These are phyloP conservation scores for Boletus barrowsii DNA, from an alignment of 768 basidiomycete genomes.

Conservation along the genomic window DNA sequence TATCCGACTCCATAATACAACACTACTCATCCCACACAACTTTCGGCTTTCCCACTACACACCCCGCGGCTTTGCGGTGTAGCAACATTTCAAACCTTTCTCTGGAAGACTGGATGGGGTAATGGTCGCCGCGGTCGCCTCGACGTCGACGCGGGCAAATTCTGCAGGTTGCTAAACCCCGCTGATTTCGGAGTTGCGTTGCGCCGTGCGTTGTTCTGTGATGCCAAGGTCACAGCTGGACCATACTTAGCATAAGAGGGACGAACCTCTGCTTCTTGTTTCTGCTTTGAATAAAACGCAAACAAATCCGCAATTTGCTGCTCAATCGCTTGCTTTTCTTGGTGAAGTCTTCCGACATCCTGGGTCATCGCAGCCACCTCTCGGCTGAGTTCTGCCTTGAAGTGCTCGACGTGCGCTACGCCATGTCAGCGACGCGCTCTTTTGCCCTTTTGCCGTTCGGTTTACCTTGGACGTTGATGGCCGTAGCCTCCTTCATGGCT, in stretches of 20 bases:
- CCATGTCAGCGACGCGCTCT: conserved; percentile 1
- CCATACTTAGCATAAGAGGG: background rate
- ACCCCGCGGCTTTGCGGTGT: background rate
- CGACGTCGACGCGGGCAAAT: conserved; percentile 22
- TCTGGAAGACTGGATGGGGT: conserved; percentile 29
- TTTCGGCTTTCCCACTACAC: background rate
- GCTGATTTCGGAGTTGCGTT: conserved; percentile 16
- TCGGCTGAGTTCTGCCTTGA: conserved; percentile 74
- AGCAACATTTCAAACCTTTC: conserved; percentile 12
- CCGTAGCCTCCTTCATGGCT: conserved; percentile 92
- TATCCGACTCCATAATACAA: conserved; percentile 11
- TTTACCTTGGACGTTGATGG: conserved; percentile 79
- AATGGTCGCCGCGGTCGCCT: conserved; percentile 28
- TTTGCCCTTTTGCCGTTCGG: background rate
- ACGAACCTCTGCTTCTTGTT: conserved; percentile 37
- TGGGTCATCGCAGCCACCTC: conserved; percentile 74
- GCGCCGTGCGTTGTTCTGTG: conserved; percentile 26
- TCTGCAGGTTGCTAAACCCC: conserved; percentile 26
- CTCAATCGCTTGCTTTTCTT: conserved; percentile 62
- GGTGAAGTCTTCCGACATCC: conserved; percentile 66
- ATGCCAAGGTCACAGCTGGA: background rate
- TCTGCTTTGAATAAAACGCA: conserved; percentile 68
- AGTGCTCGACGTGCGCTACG: conserved; percentile 80
- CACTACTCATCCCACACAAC: background rate
- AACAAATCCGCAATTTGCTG: conserved; percentile 73